phyloP scores from a whole-genome alignment of 352 stramenopile genomes.

The Pythium sukuiense region DNA sequence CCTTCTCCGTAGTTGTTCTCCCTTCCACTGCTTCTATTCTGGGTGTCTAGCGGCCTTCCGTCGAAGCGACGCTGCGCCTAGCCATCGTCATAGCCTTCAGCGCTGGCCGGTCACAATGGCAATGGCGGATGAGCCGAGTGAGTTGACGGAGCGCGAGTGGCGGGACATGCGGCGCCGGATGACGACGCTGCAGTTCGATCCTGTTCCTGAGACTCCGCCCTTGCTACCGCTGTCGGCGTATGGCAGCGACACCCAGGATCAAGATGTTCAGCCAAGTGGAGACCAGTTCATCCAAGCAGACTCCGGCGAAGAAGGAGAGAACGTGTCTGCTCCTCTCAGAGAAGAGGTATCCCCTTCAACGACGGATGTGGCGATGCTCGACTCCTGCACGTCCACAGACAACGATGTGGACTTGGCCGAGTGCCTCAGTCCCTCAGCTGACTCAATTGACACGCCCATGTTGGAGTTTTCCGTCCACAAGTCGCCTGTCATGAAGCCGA shows the following conservation, averaged over 20 bases:
- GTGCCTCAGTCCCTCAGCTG: not conserved
- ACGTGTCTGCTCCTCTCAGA: not conserved
- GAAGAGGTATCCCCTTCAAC: not conserved
- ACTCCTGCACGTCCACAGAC: not conserved
- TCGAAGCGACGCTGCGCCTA: not conserved
- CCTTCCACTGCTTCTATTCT: not conserved
- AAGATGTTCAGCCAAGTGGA: not conserved
- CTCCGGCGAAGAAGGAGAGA: not conserved
- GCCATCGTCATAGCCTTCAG: not conserved
- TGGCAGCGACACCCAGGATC: conserved; percentile 3
- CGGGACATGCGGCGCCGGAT: conserved; percentile 57
- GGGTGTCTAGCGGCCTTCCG: not conserved
- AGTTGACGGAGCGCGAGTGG: conserved; percentile 56
- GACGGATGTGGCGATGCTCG: not conserved
- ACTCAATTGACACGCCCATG: not conserved
- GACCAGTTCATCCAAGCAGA: not conserved
- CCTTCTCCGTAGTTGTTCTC: not conserved
- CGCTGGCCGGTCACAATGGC: not conserved
- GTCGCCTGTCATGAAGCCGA: not conserved
- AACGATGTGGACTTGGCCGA: not conserved
- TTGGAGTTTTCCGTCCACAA: not conserved
- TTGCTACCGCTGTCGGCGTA: conserved; percentile 44
- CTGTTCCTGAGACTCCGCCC: conserved; percentile 54
- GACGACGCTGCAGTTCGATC: conserved; percentile 59
- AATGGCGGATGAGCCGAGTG: conserved; percentile 7